phyloP scores from a whole-genome alignment of 73 alveolate species.

The Durusdinium trenchii region DNA sequence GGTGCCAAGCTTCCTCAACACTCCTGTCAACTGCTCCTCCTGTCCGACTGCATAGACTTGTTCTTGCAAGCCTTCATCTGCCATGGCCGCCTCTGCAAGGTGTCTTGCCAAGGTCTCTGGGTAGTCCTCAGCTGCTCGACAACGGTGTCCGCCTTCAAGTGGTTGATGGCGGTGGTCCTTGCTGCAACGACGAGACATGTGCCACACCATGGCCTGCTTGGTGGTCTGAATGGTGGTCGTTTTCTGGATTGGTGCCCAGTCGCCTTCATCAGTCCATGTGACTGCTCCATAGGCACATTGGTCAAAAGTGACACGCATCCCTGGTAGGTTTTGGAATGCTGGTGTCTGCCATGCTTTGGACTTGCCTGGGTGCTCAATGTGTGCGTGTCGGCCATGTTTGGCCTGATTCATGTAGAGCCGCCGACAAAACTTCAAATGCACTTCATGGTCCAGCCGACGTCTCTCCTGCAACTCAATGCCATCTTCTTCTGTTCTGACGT shows the following conservation, averaged over 20 bases:
- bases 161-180: not conserved
- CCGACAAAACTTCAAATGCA: not conserved
- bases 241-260: too few relatives aligned
- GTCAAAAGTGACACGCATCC: not conserved
- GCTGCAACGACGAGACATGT: not conserved
- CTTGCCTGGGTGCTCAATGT: not conserved
- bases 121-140: not conserved
- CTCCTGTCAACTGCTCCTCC: too few relatives aligned
- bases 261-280: not conserved
- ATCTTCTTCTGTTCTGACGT: not conserved
- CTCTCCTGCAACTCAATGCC: not conserved
- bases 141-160: not conserved
- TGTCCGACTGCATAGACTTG: too few relatives aligned
- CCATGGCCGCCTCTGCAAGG: not conserved
- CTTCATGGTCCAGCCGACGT: not conserved
- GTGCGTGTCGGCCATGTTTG: not conserved
- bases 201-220: not conserved
- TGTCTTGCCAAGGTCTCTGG: not conserved
- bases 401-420: too few relatives aligned
- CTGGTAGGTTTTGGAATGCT: not conserved
- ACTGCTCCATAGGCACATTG: not conserved
- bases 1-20: too few relatives aligned
- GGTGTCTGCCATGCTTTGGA: not conserved
- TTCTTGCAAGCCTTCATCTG: too few relatives aligned
- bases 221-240: not conserved